Evolutionary conservation across 1,139 yeast species (phyloP), one percentile per base, ranked within the genome.

Genomic region (Eremothecium sinecaudum): DNA sequence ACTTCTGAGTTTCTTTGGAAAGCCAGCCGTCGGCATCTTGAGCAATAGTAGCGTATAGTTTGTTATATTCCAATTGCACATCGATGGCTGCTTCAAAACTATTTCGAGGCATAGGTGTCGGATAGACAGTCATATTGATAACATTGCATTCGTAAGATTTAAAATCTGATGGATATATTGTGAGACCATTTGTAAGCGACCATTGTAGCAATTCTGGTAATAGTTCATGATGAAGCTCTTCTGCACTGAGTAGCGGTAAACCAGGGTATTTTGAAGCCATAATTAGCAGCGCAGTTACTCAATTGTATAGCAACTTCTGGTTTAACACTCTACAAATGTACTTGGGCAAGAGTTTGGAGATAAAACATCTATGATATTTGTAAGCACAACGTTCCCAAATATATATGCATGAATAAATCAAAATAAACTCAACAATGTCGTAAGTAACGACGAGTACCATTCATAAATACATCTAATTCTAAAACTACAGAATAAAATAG

Each of bases 111-210:
- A 87, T 76, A 8, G 94, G 94, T 0, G 97, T 82, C 3, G 98
- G 99, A 50, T 69, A 84, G 27, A 87, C 52, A 1, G 98, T 87
- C 9, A 84, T 75, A 17, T 98, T 97, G 3, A 95, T 94, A 40
- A 71, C 71, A 32, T 67, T 67, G 12, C 82, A 51, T 61, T 64
- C 41, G 38, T 53, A 44, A 42, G 57, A 33, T 24, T 46, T 31
- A 56, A 68, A 78, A 25, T 66, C 61, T 3, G 79, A 76, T 2
- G 86, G 84, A 48, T 81, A 77, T 75, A 87, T 78, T 12, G 76
- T 69, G 35, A 86, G 63, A 2, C 96, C 95, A 59, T 83, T 75
- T 32, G 79, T 69, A 35, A 86, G 61, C 4, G 82, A 66, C 86
- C 93, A 86, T 46, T 86, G 94, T 32, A 69, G 65, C 23, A 80